Conservation (phyloP, 495 filamentous ascomycete species). For the Tuber melanosporum region DNA sequence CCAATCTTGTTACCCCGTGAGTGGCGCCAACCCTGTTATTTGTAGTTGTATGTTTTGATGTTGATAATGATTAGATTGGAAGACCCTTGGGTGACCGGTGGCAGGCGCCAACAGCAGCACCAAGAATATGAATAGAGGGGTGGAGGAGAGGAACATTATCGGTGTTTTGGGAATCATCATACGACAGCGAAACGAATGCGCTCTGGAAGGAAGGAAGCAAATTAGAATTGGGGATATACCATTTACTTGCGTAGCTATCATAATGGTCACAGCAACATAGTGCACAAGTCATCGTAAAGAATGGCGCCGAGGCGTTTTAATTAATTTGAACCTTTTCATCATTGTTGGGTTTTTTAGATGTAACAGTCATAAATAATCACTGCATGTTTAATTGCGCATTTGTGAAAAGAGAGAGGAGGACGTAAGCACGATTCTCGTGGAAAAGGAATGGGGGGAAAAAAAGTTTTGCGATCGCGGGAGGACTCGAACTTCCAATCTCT, state of each 20-base stretch:
- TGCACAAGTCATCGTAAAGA: not conserved
- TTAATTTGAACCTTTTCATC: not conserved
- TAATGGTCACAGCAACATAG: not conserved
- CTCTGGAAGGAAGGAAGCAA: not conserved
- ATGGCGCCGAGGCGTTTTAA: not conserved
- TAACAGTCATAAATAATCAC: not conserved
- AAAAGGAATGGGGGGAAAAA: not conserved
- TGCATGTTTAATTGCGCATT: not conserved
- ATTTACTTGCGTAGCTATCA: not conserved
- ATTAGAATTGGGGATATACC: not conserved
- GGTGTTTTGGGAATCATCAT: not conserved
- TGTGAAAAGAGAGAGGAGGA: not conserved
- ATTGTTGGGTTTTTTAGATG: not conserved
- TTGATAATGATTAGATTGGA: not conserved
- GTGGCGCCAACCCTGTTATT: conserved; percentile 33
- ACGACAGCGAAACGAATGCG: not conserved
- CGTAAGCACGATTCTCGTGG: not conserved
- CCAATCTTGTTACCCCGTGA: conserved; percentile 61
- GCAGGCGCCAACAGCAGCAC: not conserved
- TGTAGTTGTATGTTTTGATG: not conserved
- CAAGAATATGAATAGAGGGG: not conserved
- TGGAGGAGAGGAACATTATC: not conserved
- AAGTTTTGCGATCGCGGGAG: conserved; percentile 40
- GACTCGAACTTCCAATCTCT: conserved; percentile 51
- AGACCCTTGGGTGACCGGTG: not conserved